Evolutionary conservation across 2,329 filamentous ascomycete genomes (phyloP).

Genomic region (Fusarium lyarnte): DNA sequence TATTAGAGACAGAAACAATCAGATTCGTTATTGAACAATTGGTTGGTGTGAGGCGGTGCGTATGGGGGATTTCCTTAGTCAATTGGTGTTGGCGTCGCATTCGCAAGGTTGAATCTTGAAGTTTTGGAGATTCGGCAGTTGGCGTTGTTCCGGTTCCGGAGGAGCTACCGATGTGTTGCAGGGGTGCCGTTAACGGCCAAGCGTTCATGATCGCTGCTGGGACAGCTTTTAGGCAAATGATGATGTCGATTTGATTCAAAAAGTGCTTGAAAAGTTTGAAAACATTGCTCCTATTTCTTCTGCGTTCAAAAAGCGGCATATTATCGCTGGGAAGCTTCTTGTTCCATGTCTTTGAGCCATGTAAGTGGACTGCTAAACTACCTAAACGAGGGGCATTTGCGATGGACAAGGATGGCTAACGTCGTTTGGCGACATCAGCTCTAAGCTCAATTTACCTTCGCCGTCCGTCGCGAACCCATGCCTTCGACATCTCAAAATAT

Average conservation of each 20-base stretch:
- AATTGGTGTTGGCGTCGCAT: slow-evolving; percentile 4
- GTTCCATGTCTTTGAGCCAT: slow-evolving; percentile 14
- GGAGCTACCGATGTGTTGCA: slow-evolving; percentile 26
- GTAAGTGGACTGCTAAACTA: slow-evolving; percentile 40
- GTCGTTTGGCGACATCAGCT: slow-evolving; percentile 33
- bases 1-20: background rate
- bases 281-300: background rate
- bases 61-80: slow-evolving; percentile 12
- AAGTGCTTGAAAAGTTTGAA: background rate
- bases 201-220: background rate
- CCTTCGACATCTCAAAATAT: slow-evolving; percentile 30
- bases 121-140: slow-evolving; percentile 33
- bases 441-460: slow-evolving; percentile 30
- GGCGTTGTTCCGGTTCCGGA: slow-evolving; percentile 47
- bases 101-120: slow-evolving; percentile 31
- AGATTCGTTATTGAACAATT: background rate
- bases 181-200: slow-evolving; percentile 21
- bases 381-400: slow-evolving; percentile 39
- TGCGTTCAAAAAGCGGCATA: background rate
- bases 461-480: slow-evolving; percentile 35
- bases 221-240: background rate
- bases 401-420: slow-evolving; percentile 40
- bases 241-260: background rate
- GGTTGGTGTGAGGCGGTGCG: slow-evolving; percentile 5
- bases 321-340: background rate